These are phyloP conservation scores for Fusarium nisikadoi DNA, from an alignment of 2,329 filamentous ascomycete genomes.

Conservation along the genomic window DNA sequence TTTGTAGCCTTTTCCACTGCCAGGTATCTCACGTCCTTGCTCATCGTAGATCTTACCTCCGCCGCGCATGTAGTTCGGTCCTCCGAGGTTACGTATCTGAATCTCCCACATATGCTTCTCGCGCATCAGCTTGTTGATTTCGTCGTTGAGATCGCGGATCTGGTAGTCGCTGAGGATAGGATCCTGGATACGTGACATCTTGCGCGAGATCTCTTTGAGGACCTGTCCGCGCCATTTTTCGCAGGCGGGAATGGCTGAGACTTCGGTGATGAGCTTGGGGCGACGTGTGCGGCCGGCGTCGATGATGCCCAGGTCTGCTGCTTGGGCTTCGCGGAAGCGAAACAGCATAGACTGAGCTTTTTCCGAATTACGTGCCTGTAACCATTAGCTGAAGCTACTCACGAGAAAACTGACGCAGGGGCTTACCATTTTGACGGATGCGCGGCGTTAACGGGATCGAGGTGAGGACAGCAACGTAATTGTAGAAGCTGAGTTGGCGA, in stretches of 20 bases:
- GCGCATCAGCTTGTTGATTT: constrained; percentile 98
- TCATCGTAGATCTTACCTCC: constrained; percentile 78
- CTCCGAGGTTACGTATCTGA: constrained; percentile 94
- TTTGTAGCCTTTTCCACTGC: constrained; percentile 88
- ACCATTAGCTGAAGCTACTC: constrained; percentile 6
- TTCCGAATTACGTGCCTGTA: constrained; percentile 92
- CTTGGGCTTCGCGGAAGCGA: constrained; percentile 97
- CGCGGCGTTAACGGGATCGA: constrained; percentile 9
- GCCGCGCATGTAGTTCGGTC: constrained; percentile 93
- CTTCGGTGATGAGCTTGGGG: constrained; percentile 88
- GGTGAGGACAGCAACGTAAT: constrained; percentile 6
- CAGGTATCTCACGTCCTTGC: constrained; percentile 75
- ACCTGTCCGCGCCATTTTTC: constrained; percentile 99
- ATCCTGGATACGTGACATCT: constrained; percentile 96
- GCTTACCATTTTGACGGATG: constrained; percentile 44
- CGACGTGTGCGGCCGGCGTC: constrained; percentile 90
- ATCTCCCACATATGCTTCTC: constrained; percentile 99
- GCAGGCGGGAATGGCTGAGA: constrained; percentile 84
- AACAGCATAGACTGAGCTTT: constrained; percentile 99
- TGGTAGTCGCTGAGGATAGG: constrained; percentile 92
- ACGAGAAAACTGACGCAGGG: accelerated
- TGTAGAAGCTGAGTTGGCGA: constrained; percentile 29
- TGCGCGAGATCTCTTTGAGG: constrained; percentile 95
- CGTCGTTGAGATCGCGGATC: constrained; percentile 97
- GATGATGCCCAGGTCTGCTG: constrained; percentile 94